These are phyloP conservation scores for Pistacia integerrima DNA, from an alignment of 345 rosid species.

Conservation along the genomic window DNA sequence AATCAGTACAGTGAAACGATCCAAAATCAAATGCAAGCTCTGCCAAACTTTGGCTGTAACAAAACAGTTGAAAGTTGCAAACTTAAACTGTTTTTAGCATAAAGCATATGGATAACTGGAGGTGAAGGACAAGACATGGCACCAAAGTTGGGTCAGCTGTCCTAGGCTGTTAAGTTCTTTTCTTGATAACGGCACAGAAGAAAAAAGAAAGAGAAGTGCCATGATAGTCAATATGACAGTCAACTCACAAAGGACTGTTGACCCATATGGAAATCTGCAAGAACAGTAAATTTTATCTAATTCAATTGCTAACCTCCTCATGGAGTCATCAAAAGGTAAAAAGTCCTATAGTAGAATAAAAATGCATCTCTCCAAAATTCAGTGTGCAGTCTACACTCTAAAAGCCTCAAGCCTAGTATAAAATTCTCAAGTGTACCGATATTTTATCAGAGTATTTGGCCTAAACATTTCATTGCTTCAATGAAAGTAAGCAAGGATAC, in stretches of 20 bases:
- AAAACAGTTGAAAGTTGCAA: no score
- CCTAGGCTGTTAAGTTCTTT: not conserved
- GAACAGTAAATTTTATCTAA: not conserved
- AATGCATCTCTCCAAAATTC: not conserved
- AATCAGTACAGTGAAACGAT: no score
- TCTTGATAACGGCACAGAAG: not conserved
- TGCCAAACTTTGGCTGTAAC: no score
- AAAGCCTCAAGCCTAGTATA: not conserved
- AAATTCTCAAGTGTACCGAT: not conserved
- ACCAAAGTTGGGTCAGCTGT: not conserved
- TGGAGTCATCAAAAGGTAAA: not conserved
- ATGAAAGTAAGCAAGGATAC: not conserved
- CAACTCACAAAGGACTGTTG: no score
- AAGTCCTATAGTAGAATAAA: not conserved
- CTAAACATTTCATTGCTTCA: not conserved
- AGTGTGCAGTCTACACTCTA: no score
- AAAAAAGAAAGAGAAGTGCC: not conserved
- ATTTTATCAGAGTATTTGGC: not conserved
- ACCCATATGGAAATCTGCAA: not conserved
- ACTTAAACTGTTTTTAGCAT: no score
- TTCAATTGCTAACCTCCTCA: not conserved
- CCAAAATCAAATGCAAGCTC: no score
- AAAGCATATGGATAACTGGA: no score
- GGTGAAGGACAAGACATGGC: not conserved
- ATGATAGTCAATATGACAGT: no score